Evolutionary conservation across 1,284 basidiomycete genomes (phyloP).

Genomic region (Volvariella volvacea): DNA sequence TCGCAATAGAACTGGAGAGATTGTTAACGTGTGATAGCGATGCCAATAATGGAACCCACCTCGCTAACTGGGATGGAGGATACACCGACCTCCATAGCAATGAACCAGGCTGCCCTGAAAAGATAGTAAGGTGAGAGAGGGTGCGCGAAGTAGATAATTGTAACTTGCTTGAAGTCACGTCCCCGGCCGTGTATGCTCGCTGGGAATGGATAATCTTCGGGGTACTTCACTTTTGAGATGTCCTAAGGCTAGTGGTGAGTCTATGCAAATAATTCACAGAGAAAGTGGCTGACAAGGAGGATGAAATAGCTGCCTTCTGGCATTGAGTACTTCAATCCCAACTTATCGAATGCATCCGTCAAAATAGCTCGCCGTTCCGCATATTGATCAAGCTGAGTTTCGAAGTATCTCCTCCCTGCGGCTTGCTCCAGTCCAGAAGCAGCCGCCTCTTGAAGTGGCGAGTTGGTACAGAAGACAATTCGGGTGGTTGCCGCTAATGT

Average conservation of each 20-base stretch:
- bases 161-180: slow-evolving; percentile 74
- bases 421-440: slow-evolving; percentile 84
- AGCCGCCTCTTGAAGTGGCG: slow-evolving; percentile 86
- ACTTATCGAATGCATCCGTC: slow-evolving; percentile 70
- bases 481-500: slow-evolving; percentile 88
- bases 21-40: slow-evolving; percentile 3
- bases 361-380: slow-evolving; percentile 73
- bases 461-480: slow-evolving; percentile 94
- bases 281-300: slow-evolving; percentile 53
- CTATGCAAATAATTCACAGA: background rate
- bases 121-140: slow-evolving; percentile 1
- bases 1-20: slow-evolving; percentile 76
- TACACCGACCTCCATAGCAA: slow-evolving; percentile 82
- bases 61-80: slow-evolving; percentile 93
- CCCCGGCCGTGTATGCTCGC: slow-evolving; percentile 72
- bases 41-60: slow-evolving; percentile 37
- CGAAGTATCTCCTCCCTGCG: slow-evolving; percentile 70
- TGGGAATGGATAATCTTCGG: slow-evolving; percentile 82
- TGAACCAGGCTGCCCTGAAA: slow-evolving; percentile 81
- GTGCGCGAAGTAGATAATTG: background rate
- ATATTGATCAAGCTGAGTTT: slow-evolving; percentile 76
- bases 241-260: slow-evolving; percentile 44
- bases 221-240: slow-evolving; percentile 75
- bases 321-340: slow-evolving; percentile 83
- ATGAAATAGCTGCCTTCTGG: slow-evolving; percentile 91